Evolutionary conservation across 805 yeast genomes (phyloP).

Genomic region (Kluyveromyces siamensis): DNA sequence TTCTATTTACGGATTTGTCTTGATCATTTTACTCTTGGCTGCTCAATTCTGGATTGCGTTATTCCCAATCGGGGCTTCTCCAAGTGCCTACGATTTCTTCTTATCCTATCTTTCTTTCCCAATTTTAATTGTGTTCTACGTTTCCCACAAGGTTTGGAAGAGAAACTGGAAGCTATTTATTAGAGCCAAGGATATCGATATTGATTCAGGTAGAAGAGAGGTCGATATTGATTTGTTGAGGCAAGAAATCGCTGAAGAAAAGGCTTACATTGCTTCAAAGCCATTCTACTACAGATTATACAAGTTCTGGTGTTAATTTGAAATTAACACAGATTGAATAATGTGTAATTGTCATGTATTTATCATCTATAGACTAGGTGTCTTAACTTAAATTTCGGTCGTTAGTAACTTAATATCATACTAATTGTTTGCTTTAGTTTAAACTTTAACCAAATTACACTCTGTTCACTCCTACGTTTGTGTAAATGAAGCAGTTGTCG

Average conservation of each 20-base stretch:
- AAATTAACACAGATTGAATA: no score
- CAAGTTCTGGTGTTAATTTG: conserved; percentile 38
- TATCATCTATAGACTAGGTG: neutral
- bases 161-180: conserved; percentile 34
- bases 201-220: conserved; percentile 55
- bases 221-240: conserved; percentile 43
- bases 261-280: conserved; percentile 32
- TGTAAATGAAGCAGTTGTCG: no score
- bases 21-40: conserved; percentile 52
- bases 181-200: conserved; percentile 43
- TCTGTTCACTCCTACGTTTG: no score
- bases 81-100: conserved; percentile 55
- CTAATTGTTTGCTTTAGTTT: neutral
- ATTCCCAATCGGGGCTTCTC: conserved; percentile 50
- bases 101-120: conserved; percentile 57
- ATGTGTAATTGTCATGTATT: neutral
- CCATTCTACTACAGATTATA: conserved; percentile 40
- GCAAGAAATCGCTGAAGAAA: conserved; percentile 46
- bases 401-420: neutral
- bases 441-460: neutral
- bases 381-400: neutral
- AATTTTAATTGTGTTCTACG: conserved; percentile 46
- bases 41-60: conserved; percentile 82
- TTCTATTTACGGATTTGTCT: conserved; percentile 44
- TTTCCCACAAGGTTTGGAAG: conserved; percentile 49